Evolutionary conservation across 1,139 yeast genomes (phyloP).

Genomic region (Arxiozyma slooffiae): DNA sequence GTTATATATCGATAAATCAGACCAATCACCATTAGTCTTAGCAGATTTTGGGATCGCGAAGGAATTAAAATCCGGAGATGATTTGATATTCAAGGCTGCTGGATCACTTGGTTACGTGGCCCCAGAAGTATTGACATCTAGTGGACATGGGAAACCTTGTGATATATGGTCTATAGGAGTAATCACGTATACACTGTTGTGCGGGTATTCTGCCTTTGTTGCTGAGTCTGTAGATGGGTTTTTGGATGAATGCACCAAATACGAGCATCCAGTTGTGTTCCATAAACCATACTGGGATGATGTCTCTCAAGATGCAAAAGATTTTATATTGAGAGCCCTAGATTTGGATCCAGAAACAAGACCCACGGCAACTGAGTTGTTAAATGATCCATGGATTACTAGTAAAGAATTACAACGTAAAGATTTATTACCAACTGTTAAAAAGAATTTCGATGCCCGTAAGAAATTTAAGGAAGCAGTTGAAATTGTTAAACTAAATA

Average conservation of each 20-base stretch:
- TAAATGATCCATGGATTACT: constrained; percentile 63
- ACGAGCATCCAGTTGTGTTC: constrained; percentile 54
- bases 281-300: constrained; percentile 82
- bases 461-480: constrained; percentile 79
- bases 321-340: constrained; percentile 59
- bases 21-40: constrained; percentile 60
- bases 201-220: constrained; percentile 88
- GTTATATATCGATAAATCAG: constrained; percentile 40
- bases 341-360: constrained; percentile 55
- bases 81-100: constrained; percentile 65
- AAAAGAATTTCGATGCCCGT: constrained; percentile 74
- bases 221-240: constrained; percentile 78
- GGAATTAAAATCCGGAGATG: constrained; percentile 46
- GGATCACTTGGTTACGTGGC: constrained; percentile 94
- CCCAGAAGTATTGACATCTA: constrained; percentile 70
- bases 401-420: constrained; percentile 39
- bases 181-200: constrained; percentile 76
- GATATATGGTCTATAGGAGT: constrained; percentile 92
- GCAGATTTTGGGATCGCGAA: constrained; percentile 94
- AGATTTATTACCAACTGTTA: constrained; percentile 64
- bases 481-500: constrained; percentile 66
- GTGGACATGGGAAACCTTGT: constrained; percentile 86
- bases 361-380: constrained; percentile 55
- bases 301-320: constrained; percentile 64
- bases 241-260: constrained; percentile 66